These are phyloP conservation scores for Claviceps sp. DNA, from an alignment of 2,329 filamentous ascomycete species.

Conservation along the genomic window DNA sequence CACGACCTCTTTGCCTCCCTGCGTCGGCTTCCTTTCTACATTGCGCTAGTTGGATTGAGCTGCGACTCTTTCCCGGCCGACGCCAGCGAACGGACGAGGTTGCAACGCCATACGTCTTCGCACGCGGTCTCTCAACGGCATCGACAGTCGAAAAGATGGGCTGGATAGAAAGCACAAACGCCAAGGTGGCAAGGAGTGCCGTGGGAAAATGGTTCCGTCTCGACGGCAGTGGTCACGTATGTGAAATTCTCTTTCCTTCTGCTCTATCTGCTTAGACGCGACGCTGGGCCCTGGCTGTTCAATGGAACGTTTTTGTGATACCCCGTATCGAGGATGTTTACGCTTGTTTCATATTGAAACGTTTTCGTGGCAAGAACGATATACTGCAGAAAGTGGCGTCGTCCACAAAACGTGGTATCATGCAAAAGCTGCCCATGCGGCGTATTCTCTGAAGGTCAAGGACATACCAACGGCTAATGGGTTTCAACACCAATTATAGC, in stretches of 20 bases:
- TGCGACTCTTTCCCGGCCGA: not conserved
- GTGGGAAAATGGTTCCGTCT: conserved; percentile 67
- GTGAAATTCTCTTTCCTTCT: conserved; percentile 18
- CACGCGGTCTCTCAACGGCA: not conserved
- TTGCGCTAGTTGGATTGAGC: not conserved
- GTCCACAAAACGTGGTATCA: not conserved
- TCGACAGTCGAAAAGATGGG: conserved; percentile 22
- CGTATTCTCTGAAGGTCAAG: not conserved
- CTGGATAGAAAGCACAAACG: conserved; percentile 38
- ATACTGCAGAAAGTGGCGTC: not conserved
- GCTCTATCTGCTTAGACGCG: not conserved
- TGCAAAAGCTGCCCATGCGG: not conserved
- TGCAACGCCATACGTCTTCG: not conserved
- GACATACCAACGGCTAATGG: not conserved
- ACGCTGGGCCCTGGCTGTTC: not conserved
- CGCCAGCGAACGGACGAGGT: not conserved
- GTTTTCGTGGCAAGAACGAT: not conserved
- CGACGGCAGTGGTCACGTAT: conserved; percentile 70
- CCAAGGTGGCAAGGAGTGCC: conserved; percentile 46
- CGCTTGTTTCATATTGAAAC: not conserved
- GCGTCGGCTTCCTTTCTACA: not conserved
- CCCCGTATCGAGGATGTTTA: not conserved
- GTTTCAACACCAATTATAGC: conserved; percentile 27
- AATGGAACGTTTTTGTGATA: not conserved
- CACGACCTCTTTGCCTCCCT: not conserved